These are phyloP conservation scores for Aspergillus bertholletiae DNA, from an alignment of 495 filamentous ascomycete species.

Conservation along the genomic window DNA sequence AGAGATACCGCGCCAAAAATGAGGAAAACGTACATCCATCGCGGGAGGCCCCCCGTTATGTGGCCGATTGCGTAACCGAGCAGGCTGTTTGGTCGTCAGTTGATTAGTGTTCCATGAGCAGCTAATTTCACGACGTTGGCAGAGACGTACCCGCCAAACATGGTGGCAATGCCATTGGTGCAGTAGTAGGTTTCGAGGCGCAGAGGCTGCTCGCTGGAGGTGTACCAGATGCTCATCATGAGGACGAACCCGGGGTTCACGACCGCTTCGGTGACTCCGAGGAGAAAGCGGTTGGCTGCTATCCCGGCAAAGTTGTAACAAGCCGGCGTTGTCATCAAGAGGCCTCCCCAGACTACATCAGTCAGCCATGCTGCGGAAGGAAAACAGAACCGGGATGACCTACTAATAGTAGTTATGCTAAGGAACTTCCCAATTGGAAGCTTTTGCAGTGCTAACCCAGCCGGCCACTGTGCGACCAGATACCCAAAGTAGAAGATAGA, in stretches of 20 bases:
- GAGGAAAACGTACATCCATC: constrained; percentile 50
- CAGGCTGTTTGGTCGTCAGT: constrained; percentile 26
- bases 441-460: constrained; percentile 49
- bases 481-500: constrained; percentile 57
- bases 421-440: constrained; percentile 53
- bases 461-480: constrained; percentile 50
- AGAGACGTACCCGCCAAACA: constrained; percentile 51
- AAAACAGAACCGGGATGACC: too few species aligned
- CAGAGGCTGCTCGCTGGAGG: constrained; percentile 49
- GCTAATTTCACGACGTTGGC: too few species aligned
- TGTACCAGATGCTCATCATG: constrained; percentile 58
- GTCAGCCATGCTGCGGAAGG: not conserved
- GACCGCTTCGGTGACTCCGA: constrained; percentile 52
- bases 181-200: constrained; percentile 52
- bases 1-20: constrained; percentile 43
- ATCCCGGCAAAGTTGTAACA: constrained; percentile 42
- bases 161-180: constrained; percentile 53
- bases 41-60: constrained; percentile 36
- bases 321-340: constrained; percentile 38
- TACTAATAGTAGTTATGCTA: constrained; percentile 32
- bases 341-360: constrained; percentile 33
- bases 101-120: constrained; percentile 35
- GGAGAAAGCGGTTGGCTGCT: constrained; percentile 44
- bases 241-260: constrained; percentile 57
- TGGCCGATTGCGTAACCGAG: constrained; percentile 54